Percentiles rank a stretch among this genome's conserved stretches.
phyloP scores from a whole-genome alignment of 495 filamentous ascomycete species.

The Neurospora sp. region DNA sequence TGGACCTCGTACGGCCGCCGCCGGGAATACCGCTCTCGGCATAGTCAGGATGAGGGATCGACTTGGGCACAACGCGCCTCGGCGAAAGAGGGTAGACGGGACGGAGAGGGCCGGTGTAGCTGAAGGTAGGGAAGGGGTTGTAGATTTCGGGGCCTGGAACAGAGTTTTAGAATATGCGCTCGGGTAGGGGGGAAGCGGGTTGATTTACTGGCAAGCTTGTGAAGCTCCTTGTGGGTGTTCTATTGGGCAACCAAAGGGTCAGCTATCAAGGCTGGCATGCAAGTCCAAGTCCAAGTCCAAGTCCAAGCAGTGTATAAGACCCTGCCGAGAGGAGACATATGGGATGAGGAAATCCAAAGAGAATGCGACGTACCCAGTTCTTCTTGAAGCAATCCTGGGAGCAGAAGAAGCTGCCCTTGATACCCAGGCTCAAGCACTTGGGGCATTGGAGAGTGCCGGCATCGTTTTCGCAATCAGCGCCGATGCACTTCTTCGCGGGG shows the following conservation, averaged over 20 bases:
- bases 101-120: conserved; percentile 68
- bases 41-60: conserved; percentile 80
- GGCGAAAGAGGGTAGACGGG: conserved; percentile 85
- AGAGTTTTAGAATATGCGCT: conserved; percentile 65
- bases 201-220: conserved; percentile 75
- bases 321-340: not conserved
- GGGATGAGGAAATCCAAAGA: not conserved
- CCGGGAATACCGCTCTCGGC: conserved; percentile 71
- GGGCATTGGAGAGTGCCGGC: conserved; percentile 84
- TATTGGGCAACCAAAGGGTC: conserved; percentile 24
- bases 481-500: conserved; percentile 57
- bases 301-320: not conserved
- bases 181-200: conserved; percentile 56
- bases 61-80: conserved; percentile 60
- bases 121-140: conserved; percentile 84
- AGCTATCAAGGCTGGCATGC: conserved; percentile 1
- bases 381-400: conserved; percentile 98
- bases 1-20: conserved; percentile 61
- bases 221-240: conserved; percentile 75
- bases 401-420: conserved; percentile 90
- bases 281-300: not conserved
- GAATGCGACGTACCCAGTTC: conserved; percentile 68
- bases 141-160: conserved; percentile 79
- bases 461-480: conserved; percentile 72
- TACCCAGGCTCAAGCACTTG: conserved; percentile 77